Conservation (phyloP, 805 yeast species). For the Candida quercuum region DNA sequence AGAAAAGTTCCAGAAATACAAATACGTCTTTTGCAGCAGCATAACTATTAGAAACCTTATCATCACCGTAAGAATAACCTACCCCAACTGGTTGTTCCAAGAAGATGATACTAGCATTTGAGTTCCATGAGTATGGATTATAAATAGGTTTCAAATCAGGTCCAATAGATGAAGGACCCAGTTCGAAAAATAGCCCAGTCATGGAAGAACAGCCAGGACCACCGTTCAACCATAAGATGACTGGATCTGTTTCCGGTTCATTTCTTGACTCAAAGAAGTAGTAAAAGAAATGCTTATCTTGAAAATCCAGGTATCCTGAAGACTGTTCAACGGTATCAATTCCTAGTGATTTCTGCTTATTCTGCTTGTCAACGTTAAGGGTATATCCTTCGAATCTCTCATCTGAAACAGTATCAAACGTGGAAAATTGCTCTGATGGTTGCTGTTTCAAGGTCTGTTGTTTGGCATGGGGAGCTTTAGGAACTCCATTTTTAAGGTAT, state of each 20-base stretch:
- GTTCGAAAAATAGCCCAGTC: constrained; percentile 85
- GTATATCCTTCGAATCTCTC: not conserved
- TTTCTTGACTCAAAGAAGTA: constrained; percentile 87
- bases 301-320: constrained; percentile 78
- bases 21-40: constrained; percentile 87
- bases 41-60: constrained; percentile 59
- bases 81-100: constrained; percentile 93
- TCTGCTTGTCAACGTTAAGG: not conserved
- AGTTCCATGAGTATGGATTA: constrained; percentile 89
- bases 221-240: constrained; percentile 85
- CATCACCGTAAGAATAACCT: constrained; percentile 77
- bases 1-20: constrained; percentile 78
- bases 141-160: constrained; percentile 58
- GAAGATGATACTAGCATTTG: constrained; percentile 83
- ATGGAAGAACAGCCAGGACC: constrained; percentile 95
- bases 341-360: constrained; percentile 48
- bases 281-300: constrained; percentile 78
- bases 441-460: not conserved
- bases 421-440: not conserved
- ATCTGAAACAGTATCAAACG: not conserved
- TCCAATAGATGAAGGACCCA: constrained; percentile 81
- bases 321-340: constrained; percentile 76
- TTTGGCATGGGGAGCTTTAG: not conserved
- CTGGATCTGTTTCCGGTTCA: constrained; percentile 82
- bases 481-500: not conserved